Evolutionary conservation across 2,329 filamentous ascomycete species (phyloP).

Genomic region (Trichophyton verrucosum): DNA sequence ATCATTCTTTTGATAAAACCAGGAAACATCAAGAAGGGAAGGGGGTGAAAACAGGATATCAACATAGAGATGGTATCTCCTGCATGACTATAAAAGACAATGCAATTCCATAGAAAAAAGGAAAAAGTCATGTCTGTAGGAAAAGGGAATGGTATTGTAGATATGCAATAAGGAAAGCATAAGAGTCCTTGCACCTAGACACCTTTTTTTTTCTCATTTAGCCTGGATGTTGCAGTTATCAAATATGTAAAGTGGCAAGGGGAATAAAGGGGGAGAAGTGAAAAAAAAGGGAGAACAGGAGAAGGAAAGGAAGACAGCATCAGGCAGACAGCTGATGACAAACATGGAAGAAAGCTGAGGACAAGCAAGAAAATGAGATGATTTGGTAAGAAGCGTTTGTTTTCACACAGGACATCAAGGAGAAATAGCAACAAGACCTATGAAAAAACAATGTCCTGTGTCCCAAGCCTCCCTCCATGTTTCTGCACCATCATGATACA

Average conservation of each 20-base stretch:
- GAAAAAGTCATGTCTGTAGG: neutral
- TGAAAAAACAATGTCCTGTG: constrained; percentile 7
- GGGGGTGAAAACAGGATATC: neutral
- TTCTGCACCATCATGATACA: constrained; percentile 11
- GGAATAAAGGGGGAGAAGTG: neutral
- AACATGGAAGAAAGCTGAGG: neutral
- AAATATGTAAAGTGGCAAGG: neutral
- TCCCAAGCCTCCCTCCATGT: constrained; percentile 8
- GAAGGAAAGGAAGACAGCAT: neutral
- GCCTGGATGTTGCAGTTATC: constrained; percentile 1
- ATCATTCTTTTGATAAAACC: neutral
- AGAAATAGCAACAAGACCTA: constrained; percentile 8
- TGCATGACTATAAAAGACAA: constrained; percentile 2
- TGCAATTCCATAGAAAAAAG: neutral
- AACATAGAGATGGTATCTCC: neutral
- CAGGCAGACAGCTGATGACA: neutral
- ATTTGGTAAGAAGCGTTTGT: neutral
- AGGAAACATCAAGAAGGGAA: neutral
- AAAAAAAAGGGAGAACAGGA: neutral
- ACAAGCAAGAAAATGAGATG: neutral
- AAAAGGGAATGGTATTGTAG: neutral
- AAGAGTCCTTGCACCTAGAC: constrained; percentile 1
- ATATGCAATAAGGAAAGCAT: neutral
- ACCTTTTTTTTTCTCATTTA: neutral
- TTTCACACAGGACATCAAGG: constrained; percentile 1